Base-by-base conservation (phyloP, 225 moss, liverwort and hornwort genomes). In the Thuidium tamariscinum region DNA sequence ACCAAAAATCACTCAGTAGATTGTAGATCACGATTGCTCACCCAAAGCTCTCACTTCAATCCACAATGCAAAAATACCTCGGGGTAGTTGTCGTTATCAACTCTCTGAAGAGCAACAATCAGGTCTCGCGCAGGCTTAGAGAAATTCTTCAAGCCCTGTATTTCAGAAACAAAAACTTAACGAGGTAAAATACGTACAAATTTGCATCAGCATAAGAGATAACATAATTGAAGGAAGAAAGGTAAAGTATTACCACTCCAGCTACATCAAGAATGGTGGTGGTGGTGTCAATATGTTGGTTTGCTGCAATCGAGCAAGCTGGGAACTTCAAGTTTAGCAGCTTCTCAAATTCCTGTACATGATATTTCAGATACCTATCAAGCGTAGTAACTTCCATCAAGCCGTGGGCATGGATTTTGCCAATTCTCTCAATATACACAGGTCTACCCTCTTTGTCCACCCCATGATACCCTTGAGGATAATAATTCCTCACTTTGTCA, bases 381-480 rank as follows among this genome's bases (percentile, higher is more conserved):
- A 94, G 90, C 32, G 92, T 89, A 61, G 94, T 94, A 56, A 94
- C 91, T 88, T 94, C 92, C 94, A 94, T 93, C 84, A 94, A 73
- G 82, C 71, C 78, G 26, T 89, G 83, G 51, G 94, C 90, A 85
- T 94, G 86, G 57, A 94, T 92, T 87, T 93, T 93, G 10, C 94
- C 94, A 88, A 94, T 92, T 82, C 93, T 88, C 86, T 94, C 93
- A 72, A 94, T 94, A 81, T 94, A 94, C 52, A 94, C 89, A 87
- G 94, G 94, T 85, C 94, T 93, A n/a, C 94, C 94, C 71, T 94
- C 94, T 84, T 92, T 94, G 78, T 94, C 94, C 83, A 94, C 93
- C 37, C 94, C 94, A 90, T 94, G 94, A 88, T 94, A 93, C 42
- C 94, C 94, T 87, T 94, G 94, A 62, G 94, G 94, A 85, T 94